These are phyloP conservation scores for Euphorbia celastroides DNA, from an alignment of 441 rosid species.

Conservation along the genomic window DNA sequence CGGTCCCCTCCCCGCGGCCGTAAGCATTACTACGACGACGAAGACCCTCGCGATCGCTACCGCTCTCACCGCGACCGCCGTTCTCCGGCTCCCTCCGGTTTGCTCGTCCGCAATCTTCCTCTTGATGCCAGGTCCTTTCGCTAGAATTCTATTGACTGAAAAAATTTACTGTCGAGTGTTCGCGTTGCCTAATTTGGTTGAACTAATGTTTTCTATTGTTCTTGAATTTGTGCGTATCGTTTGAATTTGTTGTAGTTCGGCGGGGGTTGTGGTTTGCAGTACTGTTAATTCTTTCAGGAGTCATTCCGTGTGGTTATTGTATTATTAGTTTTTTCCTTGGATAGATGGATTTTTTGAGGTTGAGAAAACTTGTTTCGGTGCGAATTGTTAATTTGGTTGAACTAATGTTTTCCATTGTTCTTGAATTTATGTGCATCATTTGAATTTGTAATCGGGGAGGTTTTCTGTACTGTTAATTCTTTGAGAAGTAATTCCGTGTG, in stretches of 20 bases:
- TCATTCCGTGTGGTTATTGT: neutral
- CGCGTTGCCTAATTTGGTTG: neutral
- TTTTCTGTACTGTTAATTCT: too few species aligned
- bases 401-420: neutral
- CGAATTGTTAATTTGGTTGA: neutral
- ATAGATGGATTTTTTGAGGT: neutral
- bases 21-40: conserved; percentile 48
- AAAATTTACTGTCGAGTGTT: neutral
- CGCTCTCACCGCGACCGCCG: conserved; percentile 70
- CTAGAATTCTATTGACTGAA: neutral
- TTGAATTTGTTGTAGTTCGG: too few species aligned
- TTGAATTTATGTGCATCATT: neutral
- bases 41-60: conserved; percentile 33
- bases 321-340: neutral
- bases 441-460: too few species aligned
- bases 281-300: neutral
- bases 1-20: conserved; percentile 58
- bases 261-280: too few species aligned
- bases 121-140: conserved; percentile 66
- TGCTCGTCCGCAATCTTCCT: conserved; percentile 90
- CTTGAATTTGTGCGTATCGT: neutral
- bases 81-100: conserved; percentile 77
- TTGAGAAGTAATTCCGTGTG: too few species aligned
- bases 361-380: neutral
- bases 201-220: neutral